Evolutionary conservation across 2,329 filamentous ascomycete genomes (phyloP).

Genomic region (Microascus cirrosus): DNA sequence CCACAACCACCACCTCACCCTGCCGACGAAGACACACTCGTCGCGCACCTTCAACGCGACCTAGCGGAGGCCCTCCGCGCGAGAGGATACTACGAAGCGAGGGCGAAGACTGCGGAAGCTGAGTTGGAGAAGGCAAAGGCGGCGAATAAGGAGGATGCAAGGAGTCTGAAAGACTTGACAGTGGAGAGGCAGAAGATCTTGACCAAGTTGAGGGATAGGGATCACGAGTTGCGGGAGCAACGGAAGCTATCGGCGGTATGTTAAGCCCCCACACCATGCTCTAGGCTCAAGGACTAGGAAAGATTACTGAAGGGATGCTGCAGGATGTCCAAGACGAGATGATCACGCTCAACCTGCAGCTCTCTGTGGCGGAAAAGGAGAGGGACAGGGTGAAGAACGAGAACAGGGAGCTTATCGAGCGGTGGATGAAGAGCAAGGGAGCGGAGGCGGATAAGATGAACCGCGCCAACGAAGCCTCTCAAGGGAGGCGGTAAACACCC

Average conservation of each 20-base stretch:
- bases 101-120: slow-evolving; percentile 49
- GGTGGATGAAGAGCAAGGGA: slow-evolving; percentile 85
- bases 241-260: slow-evolving; percentile 65
- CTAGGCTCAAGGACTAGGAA: background rate
- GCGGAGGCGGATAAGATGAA: slow-evolving; percentile 87
- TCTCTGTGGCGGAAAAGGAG: slow-evolving; percentile 75
- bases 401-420: slow-evolving; percentile 78
- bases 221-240: slow-evolving; percentile 79
- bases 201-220: slow-evolving; percentile 63
- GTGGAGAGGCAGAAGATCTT: slow-evolving; percentile 50
- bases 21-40: slow-evolving; percentile 11
- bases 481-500: slow-evolving; percentile 14
- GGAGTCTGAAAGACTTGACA: slow-evolving; percentile 50
- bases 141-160: slow-evolving; percentile 47
- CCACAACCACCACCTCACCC: background rate
- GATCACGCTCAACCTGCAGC: slow-evolving; percentile 73
- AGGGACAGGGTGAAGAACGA: slow-evolving; percentile 63
- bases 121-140: slow-evolving; percentile 54
- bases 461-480: slow-evolving; percentile 38
- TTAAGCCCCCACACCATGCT: background rate
- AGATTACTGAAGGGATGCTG: background rate
- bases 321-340: slow-evolving; percentile 87
- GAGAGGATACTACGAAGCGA: slow-evolving; percentile 54
- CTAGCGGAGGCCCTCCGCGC: slow-evolving; percentile 68
- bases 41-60: slow-evolving; percentile 50